These are phyloP conservation scores for Colletotrichum trifolii DNA, from an alignment of 2,329 filamentous ascomycete species.

Conservation along the genomic window DNA sequence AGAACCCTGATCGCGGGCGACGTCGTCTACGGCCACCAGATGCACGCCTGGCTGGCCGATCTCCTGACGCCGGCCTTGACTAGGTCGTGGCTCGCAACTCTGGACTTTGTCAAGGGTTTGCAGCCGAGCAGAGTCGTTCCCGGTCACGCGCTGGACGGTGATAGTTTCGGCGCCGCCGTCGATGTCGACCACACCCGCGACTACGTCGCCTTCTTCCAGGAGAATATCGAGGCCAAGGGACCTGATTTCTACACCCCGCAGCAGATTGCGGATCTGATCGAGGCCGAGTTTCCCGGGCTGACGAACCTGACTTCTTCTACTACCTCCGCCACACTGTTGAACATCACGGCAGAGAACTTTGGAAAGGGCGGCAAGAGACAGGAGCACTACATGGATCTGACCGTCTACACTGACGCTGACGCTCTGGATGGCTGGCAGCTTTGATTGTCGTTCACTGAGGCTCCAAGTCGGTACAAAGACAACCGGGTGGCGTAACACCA, in stretches of 20 bases:
- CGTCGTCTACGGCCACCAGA: constrained; percentile 24
- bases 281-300: constrained; percentile 16
- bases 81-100: constrained; percentile 20
- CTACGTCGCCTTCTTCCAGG: constrained; percentile 26
- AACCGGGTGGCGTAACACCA: no score
- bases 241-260: constrained; percentile 14
- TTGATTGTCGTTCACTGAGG: constrained; percentile 10
- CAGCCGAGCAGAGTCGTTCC: constrained; percentile 11
- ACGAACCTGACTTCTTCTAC: constrained; percentile 17
- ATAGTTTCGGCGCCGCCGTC: neutral
- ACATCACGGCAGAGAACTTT: constrained; percentile 29
- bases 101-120: constrained; percentile 23
- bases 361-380: constrained; percentile 9
- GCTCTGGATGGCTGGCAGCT: constrained; percentile 8
- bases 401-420: constrained; percentile 3
- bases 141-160: constrained; percentile 15
- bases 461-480: no score
- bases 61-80: constrained; percentile 24
- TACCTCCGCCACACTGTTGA: constrained; percentile 18
- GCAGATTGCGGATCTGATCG: constrained; percentile 14
- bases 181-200: constrained; percentile 21
- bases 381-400: constrained; percentile 18
- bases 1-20: constrained; percentile 27
- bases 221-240: constrained; percentile 29
- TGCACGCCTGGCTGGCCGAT: constrained; percentile 34